Percentiles rank a stretch among this genome's conserved stretches.
Evolutionary conservation across 1,284 basidiomycete genomes (phyloP).

Genomic region (Ceratobasidium sp.): DNA sequence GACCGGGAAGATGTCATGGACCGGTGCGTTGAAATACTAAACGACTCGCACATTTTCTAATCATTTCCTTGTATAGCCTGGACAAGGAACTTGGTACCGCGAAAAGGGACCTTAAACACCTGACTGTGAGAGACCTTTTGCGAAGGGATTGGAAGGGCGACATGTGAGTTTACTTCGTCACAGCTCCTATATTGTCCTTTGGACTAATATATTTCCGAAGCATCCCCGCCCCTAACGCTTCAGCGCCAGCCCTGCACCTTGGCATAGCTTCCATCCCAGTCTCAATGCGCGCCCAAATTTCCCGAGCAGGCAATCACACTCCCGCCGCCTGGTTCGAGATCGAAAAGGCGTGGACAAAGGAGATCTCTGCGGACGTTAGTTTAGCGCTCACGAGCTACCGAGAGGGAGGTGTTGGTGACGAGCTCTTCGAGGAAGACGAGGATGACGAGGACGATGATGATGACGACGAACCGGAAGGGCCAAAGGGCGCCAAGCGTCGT

Average conservation of each 20-base stretch:
- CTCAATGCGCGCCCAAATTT: conserved; percentile 30
- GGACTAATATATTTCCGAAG: background rate
- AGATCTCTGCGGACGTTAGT: conserved; percentile 31
- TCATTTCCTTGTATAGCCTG: background rate
- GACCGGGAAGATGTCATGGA: conserved; percentile 32
- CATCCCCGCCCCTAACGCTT: conserved; percentile 30
- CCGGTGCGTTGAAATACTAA: conserved; percentile 1
- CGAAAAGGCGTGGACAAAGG: conserved; percentile 36
- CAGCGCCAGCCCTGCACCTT: conserved; percentile 22
- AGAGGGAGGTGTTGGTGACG: conserved; percentile 61
- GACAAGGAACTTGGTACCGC: conserved; percentile 38
- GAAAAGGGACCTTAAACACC: conserved; percentile 26
- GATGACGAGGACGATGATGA: conserved; percentile 73
- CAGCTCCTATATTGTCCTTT: background rate
- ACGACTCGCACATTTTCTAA: background rate
- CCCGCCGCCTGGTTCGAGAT: conserved; percentile 32
- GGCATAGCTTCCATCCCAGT: conserved; percentile 33
- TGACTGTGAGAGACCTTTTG: conserved; percentile 29
- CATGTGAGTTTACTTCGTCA: conserved; percentile 14
- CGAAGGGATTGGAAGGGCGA: conserved; percentile 36
- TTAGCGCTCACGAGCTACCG: conserved; percentile 33
- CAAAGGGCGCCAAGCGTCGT: conserved; percentile 26
- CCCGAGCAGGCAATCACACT: conserved; percentile 27
- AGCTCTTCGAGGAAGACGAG: conserved; percentile 77
- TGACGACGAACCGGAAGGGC: conserved; percentile 42